Percentiles rank a stretch among this genome's conserved stretches.
These are phyloP conservation scores for Penicillium nordicum DNA, from an alignment of 2,329 filamentous ascomycete genomes.

Conservation along the genomic window DNA sequence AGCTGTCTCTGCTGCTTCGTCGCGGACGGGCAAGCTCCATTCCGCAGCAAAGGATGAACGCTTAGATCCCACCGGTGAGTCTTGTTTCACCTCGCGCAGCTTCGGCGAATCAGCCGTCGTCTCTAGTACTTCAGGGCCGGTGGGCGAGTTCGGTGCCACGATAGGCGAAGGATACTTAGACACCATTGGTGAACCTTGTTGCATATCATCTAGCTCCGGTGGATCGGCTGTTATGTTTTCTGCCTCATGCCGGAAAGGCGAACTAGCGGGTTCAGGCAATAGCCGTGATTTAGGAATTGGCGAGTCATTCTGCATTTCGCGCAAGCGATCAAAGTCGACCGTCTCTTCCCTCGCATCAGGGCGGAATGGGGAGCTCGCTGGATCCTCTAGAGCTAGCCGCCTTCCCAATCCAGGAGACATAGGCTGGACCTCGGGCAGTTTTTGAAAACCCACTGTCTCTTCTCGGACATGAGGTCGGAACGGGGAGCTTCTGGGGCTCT, in stretches of 20 bases:
- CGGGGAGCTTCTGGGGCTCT: conserved; percentile 35
- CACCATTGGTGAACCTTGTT: background rate
- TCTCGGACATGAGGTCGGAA: conserved; percentile 33
- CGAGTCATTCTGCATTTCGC: conserved; percentile 10
- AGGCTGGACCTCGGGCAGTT: conserved; percentile 16
- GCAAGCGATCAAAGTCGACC: conserved; percentile 27
- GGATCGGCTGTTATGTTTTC: conserved; percentile 30
- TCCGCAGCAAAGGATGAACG: conserved; percentile 7
- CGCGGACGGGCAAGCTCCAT: conserved; percentile 32
- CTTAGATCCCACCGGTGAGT: background rate
- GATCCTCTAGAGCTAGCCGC: conserved; percentile 16
- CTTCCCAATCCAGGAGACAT: conserved; percentile 17
- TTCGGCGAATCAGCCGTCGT: conserved; percentile 25
- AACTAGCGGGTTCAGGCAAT: conserved; percentile 27
- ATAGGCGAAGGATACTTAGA: background rate
- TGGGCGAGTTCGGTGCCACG: conserved; percentile 33
- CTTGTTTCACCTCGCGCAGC: conserved; percentile 4
- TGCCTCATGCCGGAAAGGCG: conserved; percentile 34
- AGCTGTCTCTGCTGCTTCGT: conserved; percentile 3
- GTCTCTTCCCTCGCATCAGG: conserved; percentile 30
- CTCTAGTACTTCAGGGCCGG: conserved; percentile 27
- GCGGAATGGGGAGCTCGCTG: conserved; percentile 40
- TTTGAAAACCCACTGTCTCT: conserved; percentile 31
- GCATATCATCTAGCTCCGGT: conserved; percentile 6
- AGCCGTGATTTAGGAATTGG: conserved; percentile 14